Percentiles rank a stretch among this genome's conserved stretches.
Conservation (phyloP, 2,329 filamentous ascomycete species). For the Calonectria henricotiae region DNA sequence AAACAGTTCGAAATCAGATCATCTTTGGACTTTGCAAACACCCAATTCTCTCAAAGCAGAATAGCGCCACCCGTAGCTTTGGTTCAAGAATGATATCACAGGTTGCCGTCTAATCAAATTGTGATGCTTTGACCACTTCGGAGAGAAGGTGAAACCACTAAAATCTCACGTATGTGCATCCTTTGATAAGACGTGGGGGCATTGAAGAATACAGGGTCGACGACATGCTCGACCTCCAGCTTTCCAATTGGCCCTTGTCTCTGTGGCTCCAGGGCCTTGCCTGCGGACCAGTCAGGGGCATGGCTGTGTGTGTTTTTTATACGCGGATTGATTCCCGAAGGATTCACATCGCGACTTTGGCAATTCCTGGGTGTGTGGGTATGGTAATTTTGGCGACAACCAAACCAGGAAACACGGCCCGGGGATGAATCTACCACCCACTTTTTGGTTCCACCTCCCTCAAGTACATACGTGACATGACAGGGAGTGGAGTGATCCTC, state of each 20-base stretch:
- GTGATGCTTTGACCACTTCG: background rate
- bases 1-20: too few species aligned
- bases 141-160: background rate
- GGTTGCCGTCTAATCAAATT: background rate
- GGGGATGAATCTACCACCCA: background rate
- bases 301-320: background rate
- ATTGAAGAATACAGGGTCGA: background rate
- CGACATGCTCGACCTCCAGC: background rate
- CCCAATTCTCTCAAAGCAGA: too few species aligned
- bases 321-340: background rate
- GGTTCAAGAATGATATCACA: too few species aligned
- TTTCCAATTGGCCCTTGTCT: background rate
- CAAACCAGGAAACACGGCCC: background rate
- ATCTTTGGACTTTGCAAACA: too few species aligned
- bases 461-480: background rate
- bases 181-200: background rate
- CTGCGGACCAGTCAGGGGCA: background rate
- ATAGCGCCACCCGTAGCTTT: too few species aligned
- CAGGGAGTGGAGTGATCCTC: background rate
- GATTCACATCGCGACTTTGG: background rate
- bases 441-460: background rate
- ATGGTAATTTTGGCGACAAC: background rate
- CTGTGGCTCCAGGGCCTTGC: background rate
- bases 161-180: constrained; percentile 1
- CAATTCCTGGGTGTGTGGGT: background rate